A percentile compares a stretch with the other conserved stretches of the same genome.
phyloP scores from a whole-genome alignment of 495 filamentous ascomycete genomes.

The Penicillium psychrofluorescens region DNA sequence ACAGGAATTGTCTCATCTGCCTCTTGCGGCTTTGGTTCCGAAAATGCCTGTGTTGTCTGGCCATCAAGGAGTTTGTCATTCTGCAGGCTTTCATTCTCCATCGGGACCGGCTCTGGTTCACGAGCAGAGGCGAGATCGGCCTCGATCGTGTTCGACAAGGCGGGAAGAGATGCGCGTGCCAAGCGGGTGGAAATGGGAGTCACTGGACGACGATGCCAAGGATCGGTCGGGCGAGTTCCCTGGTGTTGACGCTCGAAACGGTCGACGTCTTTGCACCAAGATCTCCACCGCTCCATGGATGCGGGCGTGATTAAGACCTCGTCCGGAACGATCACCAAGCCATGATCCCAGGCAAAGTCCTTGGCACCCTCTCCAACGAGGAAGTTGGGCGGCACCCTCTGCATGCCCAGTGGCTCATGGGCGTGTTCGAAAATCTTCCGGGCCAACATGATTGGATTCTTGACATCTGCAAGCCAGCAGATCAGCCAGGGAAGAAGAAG shows the following conservation, averaged over 20 bases:
- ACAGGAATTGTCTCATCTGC: background rate
- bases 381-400: conserved; percentile 87
- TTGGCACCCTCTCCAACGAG: conserved; percentile 78
- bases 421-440: conserved; percentile 73
- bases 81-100: no score
- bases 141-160: background rate
- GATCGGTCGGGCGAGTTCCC: background rate
- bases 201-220: conserved; percentile 3
- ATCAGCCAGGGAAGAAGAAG: conserved; percentile 1
- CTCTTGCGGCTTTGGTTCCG: background rate
- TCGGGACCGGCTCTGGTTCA: no score
- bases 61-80: no score
- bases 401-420: conserved; percentile 62
- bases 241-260: conserved; percentile 19
- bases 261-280: conserved; percentile 72
- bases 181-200: background rate
- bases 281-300: conserved; percentile 63
- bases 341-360: conserved; percentile 73
- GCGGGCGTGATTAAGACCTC: conserved; percentile 68
- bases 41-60: background rate
- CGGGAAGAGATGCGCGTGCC: background rate
- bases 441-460: conserved; percentile 85
- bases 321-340: conserved; percentile 59
- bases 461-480: conserved; percentile 54
- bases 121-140: no score